Evolutionary conservation across 2,329 filamentous ascomycete genomes (phyloP).

Genomic region (Colletotrichum paranaense): DNA sequence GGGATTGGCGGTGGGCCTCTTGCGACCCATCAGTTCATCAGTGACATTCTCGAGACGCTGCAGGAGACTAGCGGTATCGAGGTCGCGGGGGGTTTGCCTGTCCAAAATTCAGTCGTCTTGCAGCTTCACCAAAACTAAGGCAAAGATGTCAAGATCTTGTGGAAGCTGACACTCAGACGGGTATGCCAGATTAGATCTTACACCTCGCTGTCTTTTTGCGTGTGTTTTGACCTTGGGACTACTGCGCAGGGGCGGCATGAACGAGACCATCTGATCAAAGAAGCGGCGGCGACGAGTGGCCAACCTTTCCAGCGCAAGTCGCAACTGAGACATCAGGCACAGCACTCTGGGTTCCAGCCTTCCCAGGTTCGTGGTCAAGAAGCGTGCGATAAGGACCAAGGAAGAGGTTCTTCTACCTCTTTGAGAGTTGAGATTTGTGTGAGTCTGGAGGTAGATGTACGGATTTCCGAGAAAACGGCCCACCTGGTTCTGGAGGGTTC

Average conservation of each 20-base stretch:
- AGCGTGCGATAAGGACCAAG: slow-evolving; percentile 11
- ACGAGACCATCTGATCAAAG: slow-evolving; percentile 35
- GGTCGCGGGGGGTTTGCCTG: neutral
- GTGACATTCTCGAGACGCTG: slow-evolving; percentile 7
- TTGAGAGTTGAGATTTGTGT: rapidly evolving
- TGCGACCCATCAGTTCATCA: slow-evolving; percentile 29
- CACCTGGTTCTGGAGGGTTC: slow-evolving; percentile 53
- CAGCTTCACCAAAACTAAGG: neutral
- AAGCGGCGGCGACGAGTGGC: slow-evolving; percentile 29
- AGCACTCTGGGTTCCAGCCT: slow-evolving; percentile 31
- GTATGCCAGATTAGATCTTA: neutral
- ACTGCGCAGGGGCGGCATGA: slow-evolving; percentile 18
- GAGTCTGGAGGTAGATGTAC: neutral
- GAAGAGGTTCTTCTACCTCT: slow-evolving; percentile 1
- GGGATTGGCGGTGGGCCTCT: slow-evolving; percentile 7
- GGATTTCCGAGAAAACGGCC: neutral
- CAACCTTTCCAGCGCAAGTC: slow-evolving; percentile 30
- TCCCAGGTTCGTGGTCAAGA: slow-evolving; percentile 19
- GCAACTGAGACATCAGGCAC: slow-evolving; percentile 34
- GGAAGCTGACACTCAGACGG: neutral
- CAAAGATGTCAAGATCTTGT: neutral
- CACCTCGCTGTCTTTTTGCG: neutral
- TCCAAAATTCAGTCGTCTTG: neutral
- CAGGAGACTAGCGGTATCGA: slow-evolving; percentile 10
- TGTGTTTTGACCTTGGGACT: neutral